Percentiles rank a stretch among this genome's conserved stretches.
phyloP scores from a whole-genome alignment of 148 eudicot genomes.

The Camellia granthamiana region DNA sequence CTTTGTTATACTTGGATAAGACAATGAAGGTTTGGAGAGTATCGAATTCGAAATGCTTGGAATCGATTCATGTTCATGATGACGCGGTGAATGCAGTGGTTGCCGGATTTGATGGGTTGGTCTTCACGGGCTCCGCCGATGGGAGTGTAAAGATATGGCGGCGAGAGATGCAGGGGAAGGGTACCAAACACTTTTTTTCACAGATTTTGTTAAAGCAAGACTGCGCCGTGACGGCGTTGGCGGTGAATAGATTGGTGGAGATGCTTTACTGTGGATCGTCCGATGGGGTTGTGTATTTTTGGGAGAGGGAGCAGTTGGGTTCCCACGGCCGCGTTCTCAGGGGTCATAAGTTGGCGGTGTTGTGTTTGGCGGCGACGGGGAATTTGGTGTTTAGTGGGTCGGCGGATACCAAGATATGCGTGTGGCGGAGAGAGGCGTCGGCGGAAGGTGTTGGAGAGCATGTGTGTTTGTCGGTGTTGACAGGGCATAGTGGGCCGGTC shows the following conservation, averaged over 20 bases:
- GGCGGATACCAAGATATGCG: slow-evolving; percentile 68
- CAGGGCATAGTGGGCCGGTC: slow-evolving; percentile 18
- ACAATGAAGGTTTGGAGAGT: slow-evolving; percentile 63
- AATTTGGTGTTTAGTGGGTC: slow-evolving; percentile 64
- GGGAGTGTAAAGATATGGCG: slow-evolving; percentile 70
- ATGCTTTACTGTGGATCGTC: slow-evolving; percentile 62
- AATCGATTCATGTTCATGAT: slow-evolving; percentile 63
- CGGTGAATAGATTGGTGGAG: slow-evolving; percentile 37
- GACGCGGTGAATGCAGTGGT: slow-evolving; percentile 73
- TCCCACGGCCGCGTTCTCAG: slow-evolving; percentile 37
- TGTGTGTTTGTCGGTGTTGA: slow-evolving; percentile 24
- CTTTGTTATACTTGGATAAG: slow-evolving; percentile 59
- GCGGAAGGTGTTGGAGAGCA: slow-evolving; percentile 22
- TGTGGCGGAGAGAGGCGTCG: slow-evolving; percentile 46
- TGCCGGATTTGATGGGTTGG: slow-evolving; percentile 60
- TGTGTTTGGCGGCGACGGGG: slow-evolving; percentile 58
- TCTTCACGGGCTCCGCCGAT: slow-evolving; percentile 74
- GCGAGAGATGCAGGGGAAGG: slow-evolving; percentile 60
- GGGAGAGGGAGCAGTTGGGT: slow-evolving; percentile 41
- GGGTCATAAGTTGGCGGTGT: slow-evolving; percentile 60
- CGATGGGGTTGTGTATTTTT: slow-evolving; percentile 56
- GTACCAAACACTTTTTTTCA: slow-evolving; percentile 71
- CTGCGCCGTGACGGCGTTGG: slow-evolving; percentile 66
- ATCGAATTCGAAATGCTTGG: slow-evolving; percentile 60
- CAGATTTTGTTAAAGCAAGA: slow-evolving; percentile 60